phyloP scores from a whole-genome alignment of 108 stramenopile genomes.

The Discostella stelligeroides region DNA sequence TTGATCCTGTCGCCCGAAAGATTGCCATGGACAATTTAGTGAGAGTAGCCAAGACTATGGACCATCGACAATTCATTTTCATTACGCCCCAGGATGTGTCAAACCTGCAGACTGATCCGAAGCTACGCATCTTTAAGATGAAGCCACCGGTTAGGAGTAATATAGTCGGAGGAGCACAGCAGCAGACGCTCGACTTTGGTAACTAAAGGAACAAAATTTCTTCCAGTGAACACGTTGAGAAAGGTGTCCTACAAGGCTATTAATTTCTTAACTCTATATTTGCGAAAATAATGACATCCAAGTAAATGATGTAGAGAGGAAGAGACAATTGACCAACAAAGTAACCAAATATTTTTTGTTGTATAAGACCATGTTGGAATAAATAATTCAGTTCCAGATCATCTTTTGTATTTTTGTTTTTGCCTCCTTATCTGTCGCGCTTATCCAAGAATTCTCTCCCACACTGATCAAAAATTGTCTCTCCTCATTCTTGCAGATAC shows the following conservation, averaged over 20 bases:
- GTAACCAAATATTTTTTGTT: no score
- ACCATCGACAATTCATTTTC: slow-evolving; percentile 93
- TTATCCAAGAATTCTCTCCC: no score
- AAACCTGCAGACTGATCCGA: slow-evolving; percentile 54
- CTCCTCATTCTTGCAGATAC: no score
- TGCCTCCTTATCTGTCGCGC: no score
- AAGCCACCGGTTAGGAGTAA: slow-evolving; percentile 55
- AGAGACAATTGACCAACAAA: no score
- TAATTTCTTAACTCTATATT: neutral
- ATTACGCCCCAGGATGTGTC: slow-evolving; percentile 95
- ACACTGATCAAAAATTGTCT: no score
- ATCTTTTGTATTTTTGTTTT: no score
- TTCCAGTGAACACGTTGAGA: neutral
- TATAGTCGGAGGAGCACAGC: slow-evolving; percentile 59
- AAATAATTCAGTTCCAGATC: no score
- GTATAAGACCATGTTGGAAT: no score
- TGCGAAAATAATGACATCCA: neutral
- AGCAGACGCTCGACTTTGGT: slow-evolving; percentile 71
- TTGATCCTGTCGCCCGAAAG: slow-evolving; percentile 91
- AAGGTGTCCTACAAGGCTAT: neutral
- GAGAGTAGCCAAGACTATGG: slow-evolving; percentile 66
- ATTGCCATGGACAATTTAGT: slow-evolving; percentile 82
- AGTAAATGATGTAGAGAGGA: no score
- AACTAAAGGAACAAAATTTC: neutral
- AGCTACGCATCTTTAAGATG: slow-evolving; percentile 74